Percentiles rank a stretch among this genome's conserved stretches.
These are phyloP conservation scores for Didymella sp. DNA, from an alignment of 2,329 filamentous ascomycete genomes.

Conservation along the genomic window DNA sequence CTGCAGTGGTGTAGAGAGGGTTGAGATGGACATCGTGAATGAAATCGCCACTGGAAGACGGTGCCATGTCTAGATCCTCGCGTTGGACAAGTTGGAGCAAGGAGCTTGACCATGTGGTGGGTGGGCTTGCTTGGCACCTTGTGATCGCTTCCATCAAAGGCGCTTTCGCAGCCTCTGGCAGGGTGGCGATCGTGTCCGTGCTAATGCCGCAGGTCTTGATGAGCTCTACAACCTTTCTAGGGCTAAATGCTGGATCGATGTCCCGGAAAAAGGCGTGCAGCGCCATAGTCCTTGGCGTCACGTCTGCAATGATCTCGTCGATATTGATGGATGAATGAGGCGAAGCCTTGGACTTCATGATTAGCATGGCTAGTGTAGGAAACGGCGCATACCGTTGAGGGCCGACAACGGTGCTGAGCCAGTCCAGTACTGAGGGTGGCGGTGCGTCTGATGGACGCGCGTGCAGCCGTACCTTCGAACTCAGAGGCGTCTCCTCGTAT, in stretches of 20 bases:
- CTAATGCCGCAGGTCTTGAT: constrained; percentile 75
- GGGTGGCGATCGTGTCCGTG: constrained; percentile 72
- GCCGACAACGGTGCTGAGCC: constrained; percentile 48
- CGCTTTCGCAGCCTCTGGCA: constrained; percentile 83
- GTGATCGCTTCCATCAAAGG: constrained; percentile 84
- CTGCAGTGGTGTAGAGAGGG: constrained; percentile 21
- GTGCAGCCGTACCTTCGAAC: constrained; percentile 35
- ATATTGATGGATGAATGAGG: constrained; percentile 48
- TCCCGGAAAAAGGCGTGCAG: constrained; percentile 72
- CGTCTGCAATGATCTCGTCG: constrained; percentile 42
- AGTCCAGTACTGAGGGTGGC: constrained; percentile 67
- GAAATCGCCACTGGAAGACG: constrained; percentile 28
- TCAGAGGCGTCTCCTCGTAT: constrained; percentile 61
- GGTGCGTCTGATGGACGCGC: constrained; percentile 53
- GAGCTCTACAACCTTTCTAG: constrained; percentile 72
- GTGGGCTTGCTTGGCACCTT: constrained; percentile 83
- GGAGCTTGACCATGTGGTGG: constrained; percentile 74
- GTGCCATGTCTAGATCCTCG: constrained; percentile 71
- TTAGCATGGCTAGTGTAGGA: constrained; percentile 47
- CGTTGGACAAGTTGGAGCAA: constrained; percentile 79
- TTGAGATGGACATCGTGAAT: constrained; percentile 34
- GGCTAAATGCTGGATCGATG: constrained; percentile 46
- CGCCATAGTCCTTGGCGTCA: constrained; percentile 66
- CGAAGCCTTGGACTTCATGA: constrained; percentile 48
- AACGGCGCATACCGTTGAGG: constrained; percentile 43